phyloP scores from a whole-genome alignment of 495 filamentous ascomycete species.

The Xylaria palmicola region DNA sequence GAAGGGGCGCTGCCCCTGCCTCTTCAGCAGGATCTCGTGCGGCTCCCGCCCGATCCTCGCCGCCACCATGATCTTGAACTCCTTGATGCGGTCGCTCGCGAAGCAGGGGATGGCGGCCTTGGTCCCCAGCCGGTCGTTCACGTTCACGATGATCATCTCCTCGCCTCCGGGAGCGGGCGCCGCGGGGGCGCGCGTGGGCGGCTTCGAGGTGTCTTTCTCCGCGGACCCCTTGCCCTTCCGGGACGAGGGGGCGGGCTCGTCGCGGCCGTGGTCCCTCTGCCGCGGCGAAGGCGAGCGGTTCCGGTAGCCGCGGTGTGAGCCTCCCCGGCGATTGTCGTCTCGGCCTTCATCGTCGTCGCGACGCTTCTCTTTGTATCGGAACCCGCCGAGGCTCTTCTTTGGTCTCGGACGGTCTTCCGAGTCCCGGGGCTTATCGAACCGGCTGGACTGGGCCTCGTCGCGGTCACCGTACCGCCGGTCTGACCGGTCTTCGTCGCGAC shows the following conservation, averaged over 20 bases:
- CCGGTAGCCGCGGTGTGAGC: constrained; percentile 55
- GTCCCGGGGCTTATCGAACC: constrained; percentile 17
- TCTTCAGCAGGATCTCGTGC: constrained; percentile 86
- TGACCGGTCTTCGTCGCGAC: constrained; percentile 16
- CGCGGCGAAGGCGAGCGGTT: constrained; percentile 39
- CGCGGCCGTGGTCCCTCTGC: constrained; percentile 35
- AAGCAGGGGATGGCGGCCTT: constrained; percentile 88
- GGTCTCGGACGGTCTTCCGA: constrained; percentile 26
- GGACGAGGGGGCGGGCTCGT: constrained; percentile 24
- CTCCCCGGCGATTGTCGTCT: constrained; percentile 41
- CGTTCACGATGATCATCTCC: constrained; percentile 86
- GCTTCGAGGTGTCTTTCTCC: constrained; percentile 28
- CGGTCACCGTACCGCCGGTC: constrained; percentile 15
- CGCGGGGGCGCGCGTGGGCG: constrained; percentile 27
- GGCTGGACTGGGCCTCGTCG: constrained; percentile 10
- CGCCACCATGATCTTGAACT: constrained; percentile 89
- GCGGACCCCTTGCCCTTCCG: constrained; percentile 23
- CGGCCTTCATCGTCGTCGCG: constrained; percentile 49
- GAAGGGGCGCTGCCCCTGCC: constrained; percentile 88
- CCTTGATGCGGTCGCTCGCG: constrained; percentile 72
- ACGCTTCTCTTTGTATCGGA: constrained; percentile 67
- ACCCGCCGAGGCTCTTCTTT: constrained; percentile 51
- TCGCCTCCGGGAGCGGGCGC: constrained; percentile 47
- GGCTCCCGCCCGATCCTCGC: constrained; percentile 81
- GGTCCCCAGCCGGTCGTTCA: constrained; percentile 89